phyloP scores from a whole-genome alignment of 305 asterid genomes.

The Salvia sclarea region DNA sequence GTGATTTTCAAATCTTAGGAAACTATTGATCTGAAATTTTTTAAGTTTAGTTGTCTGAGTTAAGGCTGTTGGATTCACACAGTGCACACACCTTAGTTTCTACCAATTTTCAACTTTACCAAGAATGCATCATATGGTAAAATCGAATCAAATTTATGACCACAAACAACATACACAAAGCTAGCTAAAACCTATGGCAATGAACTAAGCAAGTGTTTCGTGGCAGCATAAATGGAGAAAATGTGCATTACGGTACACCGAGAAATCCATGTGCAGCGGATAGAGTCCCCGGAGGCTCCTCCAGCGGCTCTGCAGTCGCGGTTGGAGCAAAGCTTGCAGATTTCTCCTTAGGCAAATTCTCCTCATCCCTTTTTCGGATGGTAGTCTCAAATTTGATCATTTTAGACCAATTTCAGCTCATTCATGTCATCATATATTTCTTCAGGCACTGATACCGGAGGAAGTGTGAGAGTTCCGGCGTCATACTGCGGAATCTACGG shows the following conservation, averaged over 20 bases:
- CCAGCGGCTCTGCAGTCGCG: conserved; percentile 94
- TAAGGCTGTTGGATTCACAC: too few species aligned
- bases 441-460: conserved; percentile 91
- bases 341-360: conserved; percentile 67
- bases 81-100: too few species aligned
- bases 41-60: too few species aligned
- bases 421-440: not conserved
- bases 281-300: conserved; percentile 95
- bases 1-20: too few species aligned
- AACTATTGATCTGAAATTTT: too few species aligned
- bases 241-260: conserved; percentile 82
- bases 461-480: conserved; percentile 92
- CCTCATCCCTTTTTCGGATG: not conserved
- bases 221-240: conserved; percentile 92
- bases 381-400: not conserved
- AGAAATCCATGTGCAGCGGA: conserved; percentile 75
- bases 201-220: conserved; percentile 3
- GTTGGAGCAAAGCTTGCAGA: conserved; percentile 75
- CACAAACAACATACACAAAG: not conserved
- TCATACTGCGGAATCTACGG: conserved; percentile 90
- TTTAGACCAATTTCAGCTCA: conserved; percentile 10
- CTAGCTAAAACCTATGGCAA: not conserved
- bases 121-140: too few species aligned
- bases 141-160: not conserved
- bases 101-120: too few species aligned